phyloP scores from a whole-genome alignment of 768 basidiomycete species.

The Mycena indigotica region DNA sequence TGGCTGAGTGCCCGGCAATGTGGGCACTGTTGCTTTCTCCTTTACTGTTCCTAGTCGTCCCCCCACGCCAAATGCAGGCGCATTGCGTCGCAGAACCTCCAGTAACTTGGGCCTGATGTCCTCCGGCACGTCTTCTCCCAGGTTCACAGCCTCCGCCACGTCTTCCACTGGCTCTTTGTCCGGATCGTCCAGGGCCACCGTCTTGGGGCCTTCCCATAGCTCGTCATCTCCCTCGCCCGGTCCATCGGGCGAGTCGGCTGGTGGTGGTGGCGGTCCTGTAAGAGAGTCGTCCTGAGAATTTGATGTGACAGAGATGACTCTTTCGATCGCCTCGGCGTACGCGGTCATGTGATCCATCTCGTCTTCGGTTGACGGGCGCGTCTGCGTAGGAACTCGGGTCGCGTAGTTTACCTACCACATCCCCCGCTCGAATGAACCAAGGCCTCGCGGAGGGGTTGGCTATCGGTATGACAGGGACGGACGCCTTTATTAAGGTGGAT shows the following conservation, averaged over 20 bases:
- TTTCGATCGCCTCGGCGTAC: neutral
- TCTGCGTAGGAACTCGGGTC: conserved; percentile 1
- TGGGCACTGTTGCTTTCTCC: conserved; percentile 18
- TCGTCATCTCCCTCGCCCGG: neutral
- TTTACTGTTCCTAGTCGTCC: conserved; percentile 24
- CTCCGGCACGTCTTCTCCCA: conserved; percentile 21
- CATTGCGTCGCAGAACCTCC: conserved; percentile 11
- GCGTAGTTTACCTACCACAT: neutral
- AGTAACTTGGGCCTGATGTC: neutral
- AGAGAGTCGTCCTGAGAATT: neutral
- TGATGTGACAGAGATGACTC: neutral
- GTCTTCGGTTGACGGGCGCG: neutral
- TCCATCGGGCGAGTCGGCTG: neutral
- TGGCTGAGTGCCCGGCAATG: conserved; percentile 27
- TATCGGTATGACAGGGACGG: neutral
- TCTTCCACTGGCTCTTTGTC: conserved; percentile 4
- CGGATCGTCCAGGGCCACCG: conserved; percentile 20
- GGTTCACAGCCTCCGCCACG: conserved; percentile 11
- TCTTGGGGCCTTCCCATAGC: conserved; percentile 27
- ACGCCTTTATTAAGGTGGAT: neutral
- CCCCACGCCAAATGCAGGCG: conserved; percentile 26
- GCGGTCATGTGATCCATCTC: neutral
- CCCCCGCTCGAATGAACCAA: neutral
- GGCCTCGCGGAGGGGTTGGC: neutral
- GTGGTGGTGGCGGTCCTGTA: neutral